Evolutionary conservation across 495 filamentous ascomycete genomes (phyloP).

Genomic region (Amphirosellinia nigrospora): DNA sequence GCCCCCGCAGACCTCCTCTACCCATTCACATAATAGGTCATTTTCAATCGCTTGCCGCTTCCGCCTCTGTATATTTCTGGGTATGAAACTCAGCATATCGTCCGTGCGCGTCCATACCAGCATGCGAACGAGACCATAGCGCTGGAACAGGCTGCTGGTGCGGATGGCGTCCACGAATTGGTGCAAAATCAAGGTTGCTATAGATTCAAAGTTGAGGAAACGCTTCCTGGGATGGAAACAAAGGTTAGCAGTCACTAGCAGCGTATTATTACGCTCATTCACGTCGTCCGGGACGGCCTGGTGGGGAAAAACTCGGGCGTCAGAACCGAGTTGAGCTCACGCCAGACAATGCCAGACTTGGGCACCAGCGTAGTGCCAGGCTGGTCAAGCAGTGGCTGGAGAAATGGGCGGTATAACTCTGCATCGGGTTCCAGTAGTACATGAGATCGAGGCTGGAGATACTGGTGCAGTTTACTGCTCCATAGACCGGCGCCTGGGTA

Average conservation of each 20-base stretch:
- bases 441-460: slow-evolving; percentile 77
- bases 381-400: slow-evolving; percentile 65
- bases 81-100: slow-evolving; percentile 59
- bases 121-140: slow-evolving; percentile 73
- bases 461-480: slow-evolving; percentile 75
- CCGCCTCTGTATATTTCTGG: slow-evolving; percentile 58
- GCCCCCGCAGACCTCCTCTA: slow-evolving; percentile 50
- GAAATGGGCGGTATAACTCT: slow-evolving; percentile 58
- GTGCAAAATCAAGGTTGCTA: slow-evolving; percentile 50
- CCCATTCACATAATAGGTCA: slow-evolving; percentile 60
- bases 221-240: slow-evolving; percentile 46
- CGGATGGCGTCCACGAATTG: slow-evolving; percentile 56
- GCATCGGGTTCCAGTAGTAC: slow-evolving; percentile 74
- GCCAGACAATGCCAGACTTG: slow-evolving; percentile 55
- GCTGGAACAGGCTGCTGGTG: slow-evolving; percentile 56
- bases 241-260: slow-evolving; percentile 71
- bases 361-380: slow-evolving; percentile 60
- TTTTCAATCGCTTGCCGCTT: slow-evolving; percentile 59
- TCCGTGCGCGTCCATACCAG: slow-evolving; percentile 63
- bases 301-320: slow-evolving; percentile 54
- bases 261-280: slow-evolving; percentile 63
- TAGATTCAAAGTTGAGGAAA: slow-evolving; percentile 44
- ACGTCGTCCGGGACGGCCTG: slow-evolving; percentile 45
- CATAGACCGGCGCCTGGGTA: slow-evolving; percentile 78
- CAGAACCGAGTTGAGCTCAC: slow-evolving; percentile 57